Base-by-base conservation (phyloP, 192 early-diverging fungal genomes). In the Rhizophagus sp. region DNA sequence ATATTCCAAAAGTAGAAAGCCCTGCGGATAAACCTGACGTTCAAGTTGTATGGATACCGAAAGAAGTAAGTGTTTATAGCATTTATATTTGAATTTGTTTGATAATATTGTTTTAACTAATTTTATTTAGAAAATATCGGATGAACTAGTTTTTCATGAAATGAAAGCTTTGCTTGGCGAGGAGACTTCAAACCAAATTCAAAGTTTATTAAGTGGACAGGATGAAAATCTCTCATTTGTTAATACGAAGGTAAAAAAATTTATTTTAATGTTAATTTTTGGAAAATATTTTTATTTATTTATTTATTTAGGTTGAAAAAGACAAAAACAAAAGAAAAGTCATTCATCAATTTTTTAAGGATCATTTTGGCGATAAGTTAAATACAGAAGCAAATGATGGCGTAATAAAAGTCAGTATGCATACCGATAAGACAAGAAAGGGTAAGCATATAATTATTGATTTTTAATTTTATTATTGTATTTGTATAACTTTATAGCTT, bases 281-380 rank as follows among this genome's bases (percentile, higher is more conserved):
- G 2, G 11, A 10, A n/a, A 10, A 24, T 24, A n/a, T 1, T 44
- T 70, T 50, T 49, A 30, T 17, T 49, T 72, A 49, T 25, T 50
- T 5, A 15, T 49, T 47, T 24, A 50, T 24, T 73, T 17, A 91
- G 87, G 75, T 82, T 3, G 81, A 86, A 49, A 75, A 82, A 15
- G 88, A 88, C n/a, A 91, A 92, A 73, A 69, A 76, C 3, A 85
- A 86, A 33, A 84, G 91, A 33, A 91, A 84, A 25, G 66, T 79
- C n/a, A 82, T 90, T 50, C 91, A 93, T 79, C 81, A 83, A 69
- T 76, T 87, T 65, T 80, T 89, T 62, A 85, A 87, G 67, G 76
- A 86, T 19, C 82, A 89, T 34, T 90, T 91, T 82, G 81, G 71
- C 5, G 78, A 80, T 52, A 82, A 82, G 57, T 78, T 93, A 64